Base-by-base conservation (phyloP, 768 basidiomycete species). In the Sutorius australiensis region DNA sequence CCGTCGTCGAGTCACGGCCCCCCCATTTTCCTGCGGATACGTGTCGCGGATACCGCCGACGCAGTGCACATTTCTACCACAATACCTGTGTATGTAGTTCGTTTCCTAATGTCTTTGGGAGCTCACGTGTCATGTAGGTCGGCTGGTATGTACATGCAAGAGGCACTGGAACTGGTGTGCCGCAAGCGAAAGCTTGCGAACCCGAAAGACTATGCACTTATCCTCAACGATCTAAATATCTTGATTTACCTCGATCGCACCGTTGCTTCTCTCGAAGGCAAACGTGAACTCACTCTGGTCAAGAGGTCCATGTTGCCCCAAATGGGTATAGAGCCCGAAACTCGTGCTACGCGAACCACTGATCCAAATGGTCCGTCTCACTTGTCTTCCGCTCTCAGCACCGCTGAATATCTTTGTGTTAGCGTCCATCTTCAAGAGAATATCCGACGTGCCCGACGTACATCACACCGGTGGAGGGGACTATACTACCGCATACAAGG, bases 121-220 rank as follows among this genome's bases (percentile, higher is more conserved):
- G 4, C 45, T 55, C 43, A 45, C 24, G 5, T 31, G 8, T 30
- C 17, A 0, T 55, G 10, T 34, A 91, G 87, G 6, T 84, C 92
- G 9, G 84, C 90, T 13, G 92, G 90, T 9, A 97, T 93, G 87
- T 98, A 98, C 68, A 88, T 98, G 82, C 93, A 95, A 61, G 95
- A 98, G 68, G 91, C 92, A 1, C 79, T 97, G 21, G 95, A 97
- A 56, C 75, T 85, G 19, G 86, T 92, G 1, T 92, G 89, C 65
- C 77, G 80, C 34, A 82, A 81, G 63, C 80, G 86, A 45, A 83
- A 82, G 62, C 70, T 91, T 28, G 71, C 74, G 24, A 80, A 86
- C 61, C 80, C 87, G 30, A 82, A 87, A 52, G 87, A 92, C 53
- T 98, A 93, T 72, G 91, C 90, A 2, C 78, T 98, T 19, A 73